These are phyloP conservation scores for Rutidosis leptorrhynchoides DNA, from an alignment of 129 eudicot genomes.

Conservation along the genomic window DNA sequence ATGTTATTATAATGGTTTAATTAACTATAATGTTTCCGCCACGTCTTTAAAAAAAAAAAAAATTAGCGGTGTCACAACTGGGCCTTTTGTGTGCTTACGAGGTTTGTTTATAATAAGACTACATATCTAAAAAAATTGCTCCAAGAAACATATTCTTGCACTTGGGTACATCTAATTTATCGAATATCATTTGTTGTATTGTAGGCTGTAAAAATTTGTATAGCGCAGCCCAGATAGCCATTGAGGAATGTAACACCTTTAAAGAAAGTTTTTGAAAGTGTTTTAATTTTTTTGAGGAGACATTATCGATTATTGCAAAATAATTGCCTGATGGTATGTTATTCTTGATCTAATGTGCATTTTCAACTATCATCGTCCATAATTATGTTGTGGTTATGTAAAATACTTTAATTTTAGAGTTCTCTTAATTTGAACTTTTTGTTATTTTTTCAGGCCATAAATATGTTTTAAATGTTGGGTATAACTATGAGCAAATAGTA, in stretches of 20 bases:
- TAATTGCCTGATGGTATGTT: constrained; percentile 53
- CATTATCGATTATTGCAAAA: constrained; percentile 31
- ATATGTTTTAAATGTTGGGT: constrained; percentile 35
- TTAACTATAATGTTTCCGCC: too few relatives aligned
- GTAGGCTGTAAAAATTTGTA: constrained; percentile 67
- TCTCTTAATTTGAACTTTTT: constrained; percentile 11
- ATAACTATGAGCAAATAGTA: constrained; percentile 33
- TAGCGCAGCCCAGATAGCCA: constrained; percentile 34
- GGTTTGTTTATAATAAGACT: constrained; percentile 42
- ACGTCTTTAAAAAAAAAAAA: too few relatives aligned
- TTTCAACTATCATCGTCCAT: neutral
- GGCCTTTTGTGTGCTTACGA: constrained; percentile 80
- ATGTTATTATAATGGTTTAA: too few relatives aligned
- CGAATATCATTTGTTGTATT: constrained; percentile 10
- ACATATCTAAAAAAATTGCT: neutral
- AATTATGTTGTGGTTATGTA: neutral
- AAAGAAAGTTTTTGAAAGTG: constrained; percentile 37
- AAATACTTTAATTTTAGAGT: constrained; percentile 12
- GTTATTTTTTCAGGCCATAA: constrained; percentile 45
- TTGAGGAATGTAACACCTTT: constrained; percentile 37
- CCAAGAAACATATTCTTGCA: neutral
- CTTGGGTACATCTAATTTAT: neutral
- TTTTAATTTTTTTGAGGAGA: constrained; percentile 49
- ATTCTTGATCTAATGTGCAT: neutral
- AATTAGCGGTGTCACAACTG: too few relatives aligned